Percentiles rank a stretch among this genome's conserved stretches.
phyloP scores from a whole-genome alignment of 2,329 filamentous ascomycete species.

The Tolypocladium amazonense region DNA sequence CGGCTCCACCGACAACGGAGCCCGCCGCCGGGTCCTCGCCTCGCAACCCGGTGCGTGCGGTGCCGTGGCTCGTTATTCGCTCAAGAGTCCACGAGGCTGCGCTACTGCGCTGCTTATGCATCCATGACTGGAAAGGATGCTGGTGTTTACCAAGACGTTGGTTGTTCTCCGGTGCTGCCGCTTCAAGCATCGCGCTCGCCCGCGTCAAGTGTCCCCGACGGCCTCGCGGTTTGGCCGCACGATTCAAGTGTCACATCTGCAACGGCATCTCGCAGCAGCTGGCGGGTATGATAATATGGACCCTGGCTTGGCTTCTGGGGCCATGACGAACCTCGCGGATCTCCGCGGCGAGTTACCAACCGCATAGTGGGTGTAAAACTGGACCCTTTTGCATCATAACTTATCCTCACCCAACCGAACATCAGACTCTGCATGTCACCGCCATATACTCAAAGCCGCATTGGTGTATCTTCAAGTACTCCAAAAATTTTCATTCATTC shows the following conservation, averaged over 20 bases:
- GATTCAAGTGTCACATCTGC: not conserved
- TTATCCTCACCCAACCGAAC: not conserved
- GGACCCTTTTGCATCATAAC: not conserved
- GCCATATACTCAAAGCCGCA: not conserved
- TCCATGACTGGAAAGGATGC: not conserved
- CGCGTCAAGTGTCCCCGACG: no score
- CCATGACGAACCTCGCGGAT: not conserved
- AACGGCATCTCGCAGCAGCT: not conserved
- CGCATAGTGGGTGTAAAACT: not conserved
- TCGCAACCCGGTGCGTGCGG: not conserved
- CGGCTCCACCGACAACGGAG: conserved; percentile 1
- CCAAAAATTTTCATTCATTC: not conserved
- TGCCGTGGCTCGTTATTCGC: not conserved
- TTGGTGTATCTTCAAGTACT: not conserved
- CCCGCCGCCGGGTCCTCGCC: not conserved
- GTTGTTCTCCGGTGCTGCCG: no score
- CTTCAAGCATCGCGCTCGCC: no score
- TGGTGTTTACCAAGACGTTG: not conserved
- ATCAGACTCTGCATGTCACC: not conserved
- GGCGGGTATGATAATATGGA: not conserved
- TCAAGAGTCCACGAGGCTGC: not conserved
- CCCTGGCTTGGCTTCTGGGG: not conserved
- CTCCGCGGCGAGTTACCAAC: not conserved
- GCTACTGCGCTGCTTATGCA: not conserved
- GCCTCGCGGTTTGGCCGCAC: no score